Percentiles rank a stretch among this genome's conserved stretches.
Conservation (phyloP, 2,329 filamentous ascomycete species). For the Sporothrix euskadiensis region DNA sequence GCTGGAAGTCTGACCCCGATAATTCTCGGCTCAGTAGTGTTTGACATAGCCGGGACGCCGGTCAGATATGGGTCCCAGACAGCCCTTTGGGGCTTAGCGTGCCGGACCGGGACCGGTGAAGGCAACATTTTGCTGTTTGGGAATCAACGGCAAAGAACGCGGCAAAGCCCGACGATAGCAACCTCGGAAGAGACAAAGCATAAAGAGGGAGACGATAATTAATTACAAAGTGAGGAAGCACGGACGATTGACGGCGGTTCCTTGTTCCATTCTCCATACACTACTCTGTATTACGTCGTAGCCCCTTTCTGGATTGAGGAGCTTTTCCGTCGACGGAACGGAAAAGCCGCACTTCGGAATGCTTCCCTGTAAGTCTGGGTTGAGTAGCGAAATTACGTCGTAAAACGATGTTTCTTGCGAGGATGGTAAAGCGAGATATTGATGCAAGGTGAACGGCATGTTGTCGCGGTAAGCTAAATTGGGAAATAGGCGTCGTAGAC, state of each 20-base stretch:
- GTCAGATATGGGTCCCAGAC: background rate
- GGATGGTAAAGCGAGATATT: background rate
- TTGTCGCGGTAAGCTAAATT: background rate
- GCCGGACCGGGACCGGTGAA: slow-evolving; percentile 7
- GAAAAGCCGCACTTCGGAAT: background rate
- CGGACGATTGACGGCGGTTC: slow-evolving; percentile 1
- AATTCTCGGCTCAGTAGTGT: slow-evolving; percentile 12
- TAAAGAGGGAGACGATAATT: background rate
- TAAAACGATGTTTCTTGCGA: background rate
- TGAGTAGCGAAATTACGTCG: background rate
- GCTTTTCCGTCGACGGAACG: background rate
- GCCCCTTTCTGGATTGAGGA: background rate
- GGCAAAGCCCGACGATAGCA: slow-evolving; percentile 5
- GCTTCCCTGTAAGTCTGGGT: background rate
- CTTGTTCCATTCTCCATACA: background rate
- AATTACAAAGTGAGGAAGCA: background rate
- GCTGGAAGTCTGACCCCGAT: background rate
- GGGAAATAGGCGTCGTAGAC: background rate
- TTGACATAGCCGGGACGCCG: background rate
- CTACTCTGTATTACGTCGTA: background rate
- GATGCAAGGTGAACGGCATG: background rate
- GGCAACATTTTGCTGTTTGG: background rate
- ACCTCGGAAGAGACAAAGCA: slow-evolving; percentile 13
- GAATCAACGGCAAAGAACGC: background rate
- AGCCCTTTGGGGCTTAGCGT: background rate